Evolutionary conservation across 257 asterid genomes (phyloP), one percentile per base, ranked within the genome.

Genomic region (Nicotiana noctiflora): DNA sequence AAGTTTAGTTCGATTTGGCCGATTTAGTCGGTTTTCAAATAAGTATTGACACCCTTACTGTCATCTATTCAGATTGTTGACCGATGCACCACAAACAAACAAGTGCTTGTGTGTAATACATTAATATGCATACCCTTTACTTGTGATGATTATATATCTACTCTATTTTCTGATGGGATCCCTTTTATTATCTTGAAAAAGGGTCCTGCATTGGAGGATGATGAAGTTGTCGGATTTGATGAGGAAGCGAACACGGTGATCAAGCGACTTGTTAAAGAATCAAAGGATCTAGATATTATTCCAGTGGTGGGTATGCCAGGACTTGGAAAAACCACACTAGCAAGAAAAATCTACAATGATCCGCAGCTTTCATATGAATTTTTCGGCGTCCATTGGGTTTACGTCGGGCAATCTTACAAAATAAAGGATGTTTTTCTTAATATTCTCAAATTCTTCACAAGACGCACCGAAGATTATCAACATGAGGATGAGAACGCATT

Each of bases 261-360:
- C 27, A 57, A 76, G 15, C 52, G 37, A 70, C 84, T 88, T 25
- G 19, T 1, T 13, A 65, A 32, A 77, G 80, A 60, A 51, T 18
- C 77, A 1, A 55, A 80, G 17, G 57, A 81, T 8, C 81, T 86
- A 2, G 85, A 82, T 49, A 83, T 86, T 46, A 59, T 84, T 81
- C 57, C 89, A 11, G 76, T 86, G 14, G 83, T 84, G 70, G 89
- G 89, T 3, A 84, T 86, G 89, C 78, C 88, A 0, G 90, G 90
- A 8, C 86, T 85, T 6, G 90, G 86, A 3, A 87, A 88, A 84
- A 86, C 89, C 6, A 86, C 85, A 18, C 76, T 88, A 31, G 89
- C 89, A 5, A 85, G 82, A 13, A 86, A 78, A 25, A 68, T 88
- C 12, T 88, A 64, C 10, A 72, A 46, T 3, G 83, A 82, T 78